These are phyloP conservation scores for Taxillus chinensis DNA, from an alignment of 164 flowering plant genomes.

Conservation along the genomic window DNA sequence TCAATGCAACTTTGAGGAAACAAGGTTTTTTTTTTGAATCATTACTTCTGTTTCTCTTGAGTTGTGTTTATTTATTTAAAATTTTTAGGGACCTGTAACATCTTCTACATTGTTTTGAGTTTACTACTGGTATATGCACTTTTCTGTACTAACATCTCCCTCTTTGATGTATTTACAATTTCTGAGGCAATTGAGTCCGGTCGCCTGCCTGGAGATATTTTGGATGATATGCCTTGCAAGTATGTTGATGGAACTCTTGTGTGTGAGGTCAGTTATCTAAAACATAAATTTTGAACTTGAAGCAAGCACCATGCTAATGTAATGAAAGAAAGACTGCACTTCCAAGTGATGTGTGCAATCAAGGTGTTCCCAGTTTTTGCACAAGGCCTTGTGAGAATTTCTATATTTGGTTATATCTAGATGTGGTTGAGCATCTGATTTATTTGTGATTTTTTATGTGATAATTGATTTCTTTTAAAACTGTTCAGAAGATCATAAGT, in stretches of 20 bases:
- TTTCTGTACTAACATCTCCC: conserved; percentile 5
- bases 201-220: conserved; percentile 69
- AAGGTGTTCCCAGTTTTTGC: no score
- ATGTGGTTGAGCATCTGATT: background rate
- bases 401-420: background rate
- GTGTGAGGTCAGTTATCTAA: conserved; percentile 68
- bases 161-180: conserved; percentile 2
- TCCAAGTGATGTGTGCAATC: no score
- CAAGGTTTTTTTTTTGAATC: no score
- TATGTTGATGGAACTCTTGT: conserved; percentile 55
- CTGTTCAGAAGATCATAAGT: background rate
- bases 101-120: no score
- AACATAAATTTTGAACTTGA: background rate
- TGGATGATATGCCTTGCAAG: conserved; percentile 87
- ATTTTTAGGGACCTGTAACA: no score
- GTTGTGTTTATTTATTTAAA: no score
- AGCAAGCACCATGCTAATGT: background rate
- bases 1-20: no score
- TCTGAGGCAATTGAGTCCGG: conserved; percentile 95
- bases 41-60: no score
- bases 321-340: no score
- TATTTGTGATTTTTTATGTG: no score
- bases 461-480: background rate
- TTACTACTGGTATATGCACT: no score
- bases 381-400: no score